phyloP scores from a whole-genome alignment of 192 early-diverging fungal genomes.

The Linnemannia zychae region DNA sequence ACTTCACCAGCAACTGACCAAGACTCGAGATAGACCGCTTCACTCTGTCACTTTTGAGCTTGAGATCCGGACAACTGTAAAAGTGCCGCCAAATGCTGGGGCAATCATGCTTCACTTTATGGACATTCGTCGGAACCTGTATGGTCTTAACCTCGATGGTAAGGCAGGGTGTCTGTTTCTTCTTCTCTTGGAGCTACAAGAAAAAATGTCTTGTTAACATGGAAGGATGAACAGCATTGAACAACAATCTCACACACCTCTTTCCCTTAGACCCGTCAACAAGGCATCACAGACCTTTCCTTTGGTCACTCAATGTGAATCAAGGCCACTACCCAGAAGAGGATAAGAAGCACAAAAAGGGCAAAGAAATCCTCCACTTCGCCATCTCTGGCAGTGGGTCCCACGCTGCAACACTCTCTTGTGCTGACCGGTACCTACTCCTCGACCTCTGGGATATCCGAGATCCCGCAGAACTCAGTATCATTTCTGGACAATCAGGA shows the following conservation, averaged over 20 bases:
- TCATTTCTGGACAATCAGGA: background rate
- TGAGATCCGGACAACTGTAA: background rate
- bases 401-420: conserved; percentile 1
- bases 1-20: background rate
- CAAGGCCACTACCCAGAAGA: background rate
- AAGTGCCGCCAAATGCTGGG: background rate
- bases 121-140: background rate
- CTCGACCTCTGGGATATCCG: background rate
- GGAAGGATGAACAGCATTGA: background rate
- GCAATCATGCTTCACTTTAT: background rate
- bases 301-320: conserved; percentile 3
- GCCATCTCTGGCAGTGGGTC: background rate
- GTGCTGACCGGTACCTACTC: background rate
- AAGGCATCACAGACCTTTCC: background rate
- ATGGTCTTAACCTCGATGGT: conserved; percentile 3
- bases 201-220: too few relatives aligned
- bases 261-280: background rate
- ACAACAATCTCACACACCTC: background rate
- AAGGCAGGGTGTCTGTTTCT: background rate
- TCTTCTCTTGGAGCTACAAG: background rate
- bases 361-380: background rate
- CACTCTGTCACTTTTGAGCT: background rate
- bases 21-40: background rate
- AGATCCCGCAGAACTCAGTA: background rate
- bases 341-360: background rate